These are phyloP conservation scores for Talaromyces adpressus DNA, from an alignment of 495 filamentous ascomycete species.

Conservation along the genomic window DNA sequence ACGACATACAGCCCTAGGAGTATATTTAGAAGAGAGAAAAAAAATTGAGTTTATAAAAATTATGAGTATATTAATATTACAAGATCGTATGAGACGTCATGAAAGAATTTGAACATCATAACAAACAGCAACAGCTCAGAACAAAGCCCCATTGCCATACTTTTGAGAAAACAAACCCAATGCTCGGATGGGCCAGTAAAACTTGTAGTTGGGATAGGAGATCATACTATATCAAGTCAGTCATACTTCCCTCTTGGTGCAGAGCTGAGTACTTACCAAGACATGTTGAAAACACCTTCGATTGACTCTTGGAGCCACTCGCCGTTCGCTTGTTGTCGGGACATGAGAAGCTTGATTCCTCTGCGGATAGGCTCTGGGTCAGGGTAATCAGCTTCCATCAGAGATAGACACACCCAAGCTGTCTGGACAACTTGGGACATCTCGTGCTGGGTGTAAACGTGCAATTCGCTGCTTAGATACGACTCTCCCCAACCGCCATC, in stretches of 20 bases:
- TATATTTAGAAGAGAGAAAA: too few species aligned
- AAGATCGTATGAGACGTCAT: not conserved
- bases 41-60: not conserved
- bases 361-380: constrained; percentile 62
- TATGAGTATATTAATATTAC: not conserved
- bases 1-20: too few species aligned
- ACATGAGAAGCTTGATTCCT: constrained; percentile 77
- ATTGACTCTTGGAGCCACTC: constrained; percentile 95
- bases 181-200: constrained; percentile 90
- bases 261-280: constrained; percentile 53
- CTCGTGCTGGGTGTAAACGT: constrained; percentile 55
- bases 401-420: constrained; percentile 77
- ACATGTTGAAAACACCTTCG: constrained; percentile 98
- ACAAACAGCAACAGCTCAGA: constrained; percentile 12
- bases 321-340: constrained; percentile 75
- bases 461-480: constrained; percentile 64
- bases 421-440: constrained; percentile 84
- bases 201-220: constrained; percentile 98
- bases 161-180: constrained; percentile 76
- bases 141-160: constrained; percentile 59
- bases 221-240: constrained; percentile 74
- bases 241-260: constrained; percentile 70
- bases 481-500: constrained; percentile 98
- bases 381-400: constrained; percentile 82
- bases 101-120: not conserved